These are phyloP conservation scores for Aspergillus ochraceus DNA, from an alignment of 2,329 filamentous ascomycete genomes.

Conservation along the genomic window DNA sequence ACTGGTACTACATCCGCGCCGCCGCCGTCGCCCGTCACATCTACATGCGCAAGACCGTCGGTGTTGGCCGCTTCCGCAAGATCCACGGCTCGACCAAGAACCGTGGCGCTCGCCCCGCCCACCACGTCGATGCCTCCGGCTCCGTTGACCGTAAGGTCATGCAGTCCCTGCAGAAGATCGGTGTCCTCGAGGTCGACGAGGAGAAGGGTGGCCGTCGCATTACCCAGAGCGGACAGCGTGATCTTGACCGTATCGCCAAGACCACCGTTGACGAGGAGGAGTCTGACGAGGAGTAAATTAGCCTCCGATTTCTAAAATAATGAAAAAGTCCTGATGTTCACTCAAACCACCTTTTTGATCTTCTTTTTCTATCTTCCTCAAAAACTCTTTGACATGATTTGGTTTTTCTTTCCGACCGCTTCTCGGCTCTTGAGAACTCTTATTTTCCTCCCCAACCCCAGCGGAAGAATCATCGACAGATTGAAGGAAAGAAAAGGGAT, in stretches of 20 bases:
- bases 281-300: slow-evolving; percentile 46
- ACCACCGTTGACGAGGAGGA: slow-evolving; percentile 58
- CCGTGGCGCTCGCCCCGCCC: slow-evolving; percentile 84
- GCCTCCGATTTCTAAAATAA: slow-evolving; percentile 28
- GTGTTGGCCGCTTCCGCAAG: slow-evolving; percentile 96
- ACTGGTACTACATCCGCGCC: slow-evolving; percentile 93
- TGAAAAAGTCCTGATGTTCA: slow-evolving; percentile 27
- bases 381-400: not conserved
- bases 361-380: not conserved
- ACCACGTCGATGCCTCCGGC: slow-evolving; percentile 95
- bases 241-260: slow-evolving; percentile 94
- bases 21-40: slow-evolving; percentile 95
- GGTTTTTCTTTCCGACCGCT: not conserved
- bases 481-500: not conserved
- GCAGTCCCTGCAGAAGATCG: slow-evolving; percentile 98
- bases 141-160: slow-evolving; percentile 96
- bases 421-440: not conserved
- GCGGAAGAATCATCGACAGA: not conserved
- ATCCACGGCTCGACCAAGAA: slow-evolving; percentile 96
- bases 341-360: slow-evolving; percentile 6
- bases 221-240: slow-evolving; percentile 96
- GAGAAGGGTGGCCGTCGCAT: slow-evolving; percentile 98
- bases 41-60: slow-evolving; percentile 99
- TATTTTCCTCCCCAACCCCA: not conserved
- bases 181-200: slow-evolving; percentile 95